Evolutionary conservation across 2,329 filamentous ascomycete genomes (phyloP).

Genomic region (Chlorencoelia australis): DNA sequence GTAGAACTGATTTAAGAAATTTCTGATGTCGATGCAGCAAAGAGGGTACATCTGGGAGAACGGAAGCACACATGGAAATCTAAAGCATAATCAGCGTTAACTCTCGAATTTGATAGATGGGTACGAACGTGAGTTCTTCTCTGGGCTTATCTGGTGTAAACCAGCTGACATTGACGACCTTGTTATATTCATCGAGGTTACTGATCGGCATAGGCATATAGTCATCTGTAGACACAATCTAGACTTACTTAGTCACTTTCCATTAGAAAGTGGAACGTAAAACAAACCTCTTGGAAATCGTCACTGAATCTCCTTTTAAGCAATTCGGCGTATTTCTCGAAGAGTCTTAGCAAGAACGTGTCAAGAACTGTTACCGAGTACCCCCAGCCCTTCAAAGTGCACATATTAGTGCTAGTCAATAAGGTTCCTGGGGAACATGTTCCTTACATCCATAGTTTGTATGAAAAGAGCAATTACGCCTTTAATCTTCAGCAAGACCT

Average conservation of each 20-base stretch:
- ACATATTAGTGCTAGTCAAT: too few relatives aligned
- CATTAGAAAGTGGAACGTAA: not conserved
- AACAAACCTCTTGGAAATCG: constrained; percentile 76
- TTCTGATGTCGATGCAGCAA: constrained; percentile 95
- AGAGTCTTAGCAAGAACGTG: constrained; percentile 68
- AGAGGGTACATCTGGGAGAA: constrained; percentile 99
- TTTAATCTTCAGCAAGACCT: constrained; percentile 89
- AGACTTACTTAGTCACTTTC: constrained; percentile 9
- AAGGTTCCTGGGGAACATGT: too few relatives aligned
- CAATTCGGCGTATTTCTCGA: constrained; percentile 87
- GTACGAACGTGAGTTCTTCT: constrained; percentile 61
- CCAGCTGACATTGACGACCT: constrained; percentile 94
- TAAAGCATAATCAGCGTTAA: too few relatives aligned
- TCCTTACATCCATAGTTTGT: constrained; percentile 90
- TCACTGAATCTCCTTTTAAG: constrained; percentile 87
- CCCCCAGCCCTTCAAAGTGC: constrained; percentile 59
- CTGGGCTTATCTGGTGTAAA: constrained; percentile 73
- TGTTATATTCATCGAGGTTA: constrained; percentile 82
- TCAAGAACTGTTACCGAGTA: constrained; percentile 79
- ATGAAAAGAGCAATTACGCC: constrained; percentile 89
- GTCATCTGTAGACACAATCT: constrained; percentile 82
- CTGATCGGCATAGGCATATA: constrained; percentile 99
- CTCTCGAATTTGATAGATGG: constrained; percentile 1
- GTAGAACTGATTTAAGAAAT: constrained; percentile 97
- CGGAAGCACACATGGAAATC: constrained; percentile 88